Percentiles rank a stretch among this genome's conserved stretches.
Conservation (phyloP, 1,139 yeast species). For the Candida albicans region DNA sequence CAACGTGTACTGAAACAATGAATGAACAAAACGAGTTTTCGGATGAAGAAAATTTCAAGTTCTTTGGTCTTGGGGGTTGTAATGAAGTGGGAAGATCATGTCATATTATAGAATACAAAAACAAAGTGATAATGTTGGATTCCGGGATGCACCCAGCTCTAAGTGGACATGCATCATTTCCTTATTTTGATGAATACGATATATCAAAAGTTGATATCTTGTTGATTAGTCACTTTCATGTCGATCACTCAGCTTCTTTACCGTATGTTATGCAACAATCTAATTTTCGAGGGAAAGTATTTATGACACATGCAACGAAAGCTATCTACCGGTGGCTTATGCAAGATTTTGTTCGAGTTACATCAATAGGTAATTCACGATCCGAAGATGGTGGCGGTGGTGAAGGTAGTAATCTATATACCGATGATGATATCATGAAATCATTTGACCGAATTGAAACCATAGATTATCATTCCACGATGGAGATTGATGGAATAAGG, state of each 20-base stretch:
- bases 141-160: conserved; percentile 98
- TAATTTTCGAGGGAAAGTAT: conserved; percentile 88
- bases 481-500: conserved; percentile 89
- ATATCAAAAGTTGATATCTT: conserved; percentile 82
- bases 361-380: conserved; percentile 55
- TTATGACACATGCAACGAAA: conserved; percentile 98
- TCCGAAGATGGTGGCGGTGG: conserved; percentile 22
- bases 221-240: conserved; percentile 89
- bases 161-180: conserved; percentile 85
- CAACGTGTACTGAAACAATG: conserved; percentile 6
- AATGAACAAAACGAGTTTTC: conserved; percentile 11
- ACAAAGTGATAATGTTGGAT: conserved; percentile 95
- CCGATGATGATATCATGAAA: conserved; percentile 85
- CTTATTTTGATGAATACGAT: conserved; percentile 94
- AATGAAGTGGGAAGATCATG: conserved; percentile 97
- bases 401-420: conserved; percentile 57
- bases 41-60: conserved; percentile 53
- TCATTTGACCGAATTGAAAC: conserved; percentile 92
- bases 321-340: conserved; percentile 95
- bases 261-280: conserved; percentile 99
- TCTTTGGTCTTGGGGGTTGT: conserved; percentile 99
- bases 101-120: conserved; percentile 87
- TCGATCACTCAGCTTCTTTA: conserved; percentile 96
- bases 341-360: conserved; percentile 91
- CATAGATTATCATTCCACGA: conserved; percentile 91